phyloP scores from a whole-genome alignment of 2,329 filamentous ascomycete genomes.

The Mycosphaerella sp. region DNA sequence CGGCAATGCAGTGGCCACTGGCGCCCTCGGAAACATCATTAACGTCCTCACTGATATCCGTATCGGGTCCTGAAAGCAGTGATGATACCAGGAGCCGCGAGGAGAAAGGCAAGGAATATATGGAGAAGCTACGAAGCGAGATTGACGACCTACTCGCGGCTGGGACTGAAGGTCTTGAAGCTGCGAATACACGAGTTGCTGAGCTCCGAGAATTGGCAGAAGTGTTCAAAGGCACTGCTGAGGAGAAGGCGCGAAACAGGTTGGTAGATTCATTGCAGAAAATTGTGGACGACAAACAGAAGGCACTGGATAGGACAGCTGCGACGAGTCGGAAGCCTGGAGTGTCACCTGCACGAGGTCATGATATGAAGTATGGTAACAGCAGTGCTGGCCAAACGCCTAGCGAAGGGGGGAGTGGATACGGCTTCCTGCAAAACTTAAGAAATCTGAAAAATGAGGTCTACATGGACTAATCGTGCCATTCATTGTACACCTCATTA shows the following conservation, averaged over 20 bases:
- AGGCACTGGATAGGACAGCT: conserved; percentile 37
- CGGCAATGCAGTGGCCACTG: conserved; percentile 92
- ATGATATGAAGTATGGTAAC: conserved; percentile 30
- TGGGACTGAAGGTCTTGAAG: conserved; percentile 61
- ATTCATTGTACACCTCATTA: too few relatives aligned
- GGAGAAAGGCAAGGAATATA: conserved; percentile 79
- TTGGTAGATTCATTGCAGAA: conserved; percentile 78
- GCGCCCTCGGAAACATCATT: conserved; percentile 85
- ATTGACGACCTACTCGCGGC: conserved; percentile 59
- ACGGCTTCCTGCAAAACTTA: conserved; percentile 49
- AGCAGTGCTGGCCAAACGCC: conserved; percentile 16
- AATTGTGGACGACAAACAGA: conserved; percentile 69
- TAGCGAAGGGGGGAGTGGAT: conserved; percentile 35
- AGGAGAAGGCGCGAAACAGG: conserved; percentile 76
- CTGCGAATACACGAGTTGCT: conserved; percentile 67
- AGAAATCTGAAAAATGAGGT: conserved; percentile 40
- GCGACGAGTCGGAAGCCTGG: conserved; percentile 15
- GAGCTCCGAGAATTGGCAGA: conserved; percentile 66
- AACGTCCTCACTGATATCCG: conserved; percentile 78
- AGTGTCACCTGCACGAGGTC: conserved; percentile 19
- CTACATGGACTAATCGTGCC: conserved; percentile 21
- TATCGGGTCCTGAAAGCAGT: conserved; percentile 67
- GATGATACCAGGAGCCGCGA: conserved; percentile 60
- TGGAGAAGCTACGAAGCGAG: conserved; percentile 63
- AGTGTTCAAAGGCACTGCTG: conserved; percentile 95